Base-by-base conservation (phyloP, 176 grass and related monocot species). In the Triticum turgidum region DNA sequence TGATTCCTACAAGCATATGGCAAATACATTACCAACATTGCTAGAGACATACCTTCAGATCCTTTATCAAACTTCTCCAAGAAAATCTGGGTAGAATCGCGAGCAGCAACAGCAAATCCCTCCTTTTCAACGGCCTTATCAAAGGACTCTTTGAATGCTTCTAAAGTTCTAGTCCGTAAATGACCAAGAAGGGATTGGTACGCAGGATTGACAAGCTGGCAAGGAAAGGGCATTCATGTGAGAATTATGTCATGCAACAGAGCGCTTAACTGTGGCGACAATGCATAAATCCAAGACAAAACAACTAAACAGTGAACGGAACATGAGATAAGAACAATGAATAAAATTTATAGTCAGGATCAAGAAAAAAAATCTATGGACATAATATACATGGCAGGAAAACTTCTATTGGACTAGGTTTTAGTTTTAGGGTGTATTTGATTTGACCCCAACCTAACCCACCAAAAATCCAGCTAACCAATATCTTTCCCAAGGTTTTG, bases 111-210 rank as follows among this genome's bases (percentile, higher is more conserved):
- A 90, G 97, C 92, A 73, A 99, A 96, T 41, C 92, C 94, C 45
- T 97, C 90, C 72, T 85, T 99, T 85, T 86, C 85, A 80, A 97
- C 82, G 18, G 92, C 85, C 85, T 94, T 97, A 81, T 90, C 89
- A 87, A 99, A 99, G 37, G 90, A 86, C 27, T 91, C 80, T 73
- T 97, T 99, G 77, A 99, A 99, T 61, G 52, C 78, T 86, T 99
- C 89, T 85, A 97, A 69, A 70, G 83, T 94, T 91, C 83, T 94
- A 54, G 89, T 80, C 10, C 97, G 88, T 37, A 99, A 79, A 78
- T 99, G 89, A 77, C 89, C 97, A 88, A 99, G 59, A 90, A 97
- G 90, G 66, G 81, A 88, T 91, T 97, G 94, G 79, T 97, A 97
- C 42, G 92, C 94, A 87, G 94, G 94, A 91, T 90, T 93, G 51